These are phyloP conservation scores for Plectosphaerella sp. DNA, from an alignment of 2,329 filamentous ascomycete genomes.

Conservation along the genomic window DNA sequence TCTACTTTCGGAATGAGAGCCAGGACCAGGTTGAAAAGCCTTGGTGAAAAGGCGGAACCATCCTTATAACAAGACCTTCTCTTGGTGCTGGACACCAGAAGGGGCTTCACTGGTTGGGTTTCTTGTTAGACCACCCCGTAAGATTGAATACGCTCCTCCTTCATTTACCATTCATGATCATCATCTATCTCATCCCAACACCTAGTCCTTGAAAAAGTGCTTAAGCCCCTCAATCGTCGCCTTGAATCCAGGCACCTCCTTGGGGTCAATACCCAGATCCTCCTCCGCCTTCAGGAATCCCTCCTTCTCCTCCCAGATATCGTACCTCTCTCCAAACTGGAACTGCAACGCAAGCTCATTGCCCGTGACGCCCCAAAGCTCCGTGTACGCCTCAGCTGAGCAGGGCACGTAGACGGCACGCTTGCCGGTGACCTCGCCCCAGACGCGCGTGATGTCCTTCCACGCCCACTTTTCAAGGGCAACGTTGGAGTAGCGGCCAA, in stretches of 20 bases:
- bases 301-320: slow-evolving; percentile 14
- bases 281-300: slow-evolving; percentile 11
- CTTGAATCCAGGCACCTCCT: slow-evolving; percentile 16
- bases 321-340: slow-evolving; percentile 15
- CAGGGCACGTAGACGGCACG: slow-evolving; percentile 13
- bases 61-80: no score
- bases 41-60: no score
- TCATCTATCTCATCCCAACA: no score
- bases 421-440: slow-evolving; percentile 17
- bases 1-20: no score
- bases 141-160: no score
- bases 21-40: no score
- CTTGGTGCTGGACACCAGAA: no score
- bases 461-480: slow-evolving; percentile 18
- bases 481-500: slow-evolving; percentile 16
- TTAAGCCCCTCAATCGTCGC: slow-evolving; percentile 12
- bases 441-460: slow-evolving; percentile 15
- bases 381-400: slow-evolving; percentile 9
- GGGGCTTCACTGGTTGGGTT: no score
- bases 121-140: no score
- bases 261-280: slow-evolving; percentile 13
- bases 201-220: slow-evolving; percentile 5
- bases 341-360: slow-evolving; percentile 17
- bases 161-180: no score
- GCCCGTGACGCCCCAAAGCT: slow-evolving; percentile 15